Evolutionary conservation across 306 rosid genomes (phyloP).

Genomic region (Urtica urens): DNA sequence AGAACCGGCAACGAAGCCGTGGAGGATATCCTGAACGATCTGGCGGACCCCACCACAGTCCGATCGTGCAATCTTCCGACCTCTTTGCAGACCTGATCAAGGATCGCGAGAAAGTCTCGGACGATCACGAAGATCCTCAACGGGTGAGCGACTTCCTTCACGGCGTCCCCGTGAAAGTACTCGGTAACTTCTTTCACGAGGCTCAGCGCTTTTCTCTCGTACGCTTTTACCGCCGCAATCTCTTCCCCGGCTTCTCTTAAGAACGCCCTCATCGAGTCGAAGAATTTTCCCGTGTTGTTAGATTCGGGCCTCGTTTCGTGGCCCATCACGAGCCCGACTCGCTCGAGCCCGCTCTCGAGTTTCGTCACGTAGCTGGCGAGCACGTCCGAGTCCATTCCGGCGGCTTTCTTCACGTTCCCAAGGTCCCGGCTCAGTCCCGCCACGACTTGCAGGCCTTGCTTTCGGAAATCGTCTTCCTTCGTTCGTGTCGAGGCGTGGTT

Average conservation of each 20-base stretch:
- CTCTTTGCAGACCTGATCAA: conserved; percentile 95
- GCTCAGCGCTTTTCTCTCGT: conserved; percentile 57
- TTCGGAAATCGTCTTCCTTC: conserved; percentile 64
- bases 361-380: conserved; percentile 74
- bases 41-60: conserved; percentile 63
- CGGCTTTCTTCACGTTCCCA: conserved; percentile 67
- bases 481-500: conserved; percentile 30
- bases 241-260: conserved; percentile 75
- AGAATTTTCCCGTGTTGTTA: conserved; percentile 59
- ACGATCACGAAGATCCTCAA: conserved; percentile 91
- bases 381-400: conserved; percentile 97
- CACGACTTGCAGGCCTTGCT: conserved; percentile 83
- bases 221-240: conserved; percentile 51
- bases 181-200: conserved; percentile 87
- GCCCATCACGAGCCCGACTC: conserved; percentile 64
- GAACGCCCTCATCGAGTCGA: conserved; percentile 59
- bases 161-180: conserved; percentile 80
- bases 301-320: conserved; percentile 59
- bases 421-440: conserved; percentile 89
- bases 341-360: conserved; percentile 90
- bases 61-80: conserved; percentile 85
- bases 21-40: conserved; percentile 73
- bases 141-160: conserved; percentile 94
- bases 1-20: conserved; percentile 81
- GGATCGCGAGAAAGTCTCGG: conserved; percentile 61